These are phyloP conservation scores for Aspergillus homomorphus DNA, from an alignment of 495 filamentous ascomycete species.

Conservation along the genomic window DNA sequence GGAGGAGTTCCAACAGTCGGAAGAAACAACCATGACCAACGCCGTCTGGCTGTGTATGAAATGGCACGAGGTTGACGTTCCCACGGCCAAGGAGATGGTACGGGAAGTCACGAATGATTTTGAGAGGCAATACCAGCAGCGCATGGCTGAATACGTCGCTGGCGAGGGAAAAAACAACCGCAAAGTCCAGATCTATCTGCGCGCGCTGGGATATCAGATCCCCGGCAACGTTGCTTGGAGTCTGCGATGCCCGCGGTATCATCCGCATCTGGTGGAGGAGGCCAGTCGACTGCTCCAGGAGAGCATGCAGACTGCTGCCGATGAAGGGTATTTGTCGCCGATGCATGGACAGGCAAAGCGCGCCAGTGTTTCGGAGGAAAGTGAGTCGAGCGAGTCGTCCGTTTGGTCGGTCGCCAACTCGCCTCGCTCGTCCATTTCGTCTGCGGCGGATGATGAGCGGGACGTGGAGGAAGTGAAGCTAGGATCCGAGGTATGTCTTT, in stretches of 20 bases:
- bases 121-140: slow-evolving; percentile 15
- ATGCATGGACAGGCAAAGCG: neutral
- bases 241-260: slow-evolving; percentile 23
- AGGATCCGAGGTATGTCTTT: slow-evolving; percentile 7
- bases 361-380: neutral
- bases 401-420: slow-evolving; percentile 9
- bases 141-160: slow-evolving; percentile 10
- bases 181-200: slow-evolving; percentile 16
- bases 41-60: slow-evolving; percentile 25
- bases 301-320: neutral
- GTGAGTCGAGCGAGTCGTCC: slow-evolving; percentile 1
- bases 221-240: slow-evolving; percentile 28
- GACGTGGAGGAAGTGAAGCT: neutral
- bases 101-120: slow-evolving; percentile 17
- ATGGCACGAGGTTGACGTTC: slow-evolving; percentile 17
- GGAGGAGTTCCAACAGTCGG: slow-evolving; percentile 19
- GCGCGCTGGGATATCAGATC: slow-evolving; percentile 18
- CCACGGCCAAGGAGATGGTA: slow-evolving; percentile 16
- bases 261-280: slow-evolving; percentile 17
- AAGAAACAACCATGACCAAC: slow-evolving; percentile 20
- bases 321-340: neutral
- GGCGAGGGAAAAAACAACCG: slow-evolving; percentile 9
- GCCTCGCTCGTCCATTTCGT: slow-evolving; percentile 10
- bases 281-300: slow-evolving; percentile 6
- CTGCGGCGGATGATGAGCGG: neutral